These are phyloP conservation scores for Camellia japonica DNA, from an alignment of 148 eudicot genomes.

Conservation along the genomic window DNA sequence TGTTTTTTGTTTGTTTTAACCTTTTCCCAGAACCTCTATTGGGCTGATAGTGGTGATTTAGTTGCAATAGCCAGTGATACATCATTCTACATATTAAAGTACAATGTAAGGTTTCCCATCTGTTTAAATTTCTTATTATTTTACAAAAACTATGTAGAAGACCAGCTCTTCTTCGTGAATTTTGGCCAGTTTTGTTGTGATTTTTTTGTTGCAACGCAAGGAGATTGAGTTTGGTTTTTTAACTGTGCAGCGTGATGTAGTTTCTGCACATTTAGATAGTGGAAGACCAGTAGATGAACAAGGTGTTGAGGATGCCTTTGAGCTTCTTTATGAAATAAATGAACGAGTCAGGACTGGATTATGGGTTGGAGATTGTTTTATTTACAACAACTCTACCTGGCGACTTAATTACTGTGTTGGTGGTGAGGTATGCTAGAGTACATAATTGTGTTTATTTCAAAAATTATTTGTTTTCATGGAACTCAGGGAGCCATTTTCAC, in stretches of 20 bases:
- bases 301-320: slow-evolving; percentile 95
- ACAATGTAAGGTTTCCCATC: slow-evolving; percentile 59
- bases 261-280: slow-evolving; percentile 79
- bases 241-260: slow-evolving; percentile 79
- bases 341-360: slow-evolving; percentile 95
- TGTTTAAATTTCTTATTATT: background rate
- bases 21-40: slow-evolving; percentile 74
- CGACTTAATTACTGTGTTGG: slow-evolving; percentile 98
- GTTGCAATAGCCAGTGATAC: slow-evolving; percentile 97
- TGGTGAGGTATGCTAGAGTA: slow-evolving; percentile 72
- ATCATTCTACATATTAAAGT: slow-evolving; percentile 91
- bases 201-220: background rate
- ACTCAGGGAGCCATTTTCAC: background rate
- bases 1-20: slow-evolving; percentile 11
- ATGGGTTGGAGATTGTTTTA: slow-evolving; percentile 99
- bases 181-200: background rate
- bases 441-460: background rate
- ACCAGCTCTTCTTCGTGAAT: background rate
- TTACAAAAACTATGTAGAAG: background rate
- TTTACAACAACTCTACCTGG: slow-evolving; percentile 94
- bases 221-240: slow-evolving; percentile 8
- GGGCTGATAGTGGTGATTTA: slow-evolving; percentile 99
- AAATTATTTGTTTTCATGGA: background rate
- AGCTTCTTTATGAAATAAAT: slow-evolving; percentile 88
- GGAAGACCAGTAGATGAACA: slow-evolving; percentile 86